phyloP scores from a whole-genome alignment of 805 yeast species.

The Lachancea mirantina region DNA sequence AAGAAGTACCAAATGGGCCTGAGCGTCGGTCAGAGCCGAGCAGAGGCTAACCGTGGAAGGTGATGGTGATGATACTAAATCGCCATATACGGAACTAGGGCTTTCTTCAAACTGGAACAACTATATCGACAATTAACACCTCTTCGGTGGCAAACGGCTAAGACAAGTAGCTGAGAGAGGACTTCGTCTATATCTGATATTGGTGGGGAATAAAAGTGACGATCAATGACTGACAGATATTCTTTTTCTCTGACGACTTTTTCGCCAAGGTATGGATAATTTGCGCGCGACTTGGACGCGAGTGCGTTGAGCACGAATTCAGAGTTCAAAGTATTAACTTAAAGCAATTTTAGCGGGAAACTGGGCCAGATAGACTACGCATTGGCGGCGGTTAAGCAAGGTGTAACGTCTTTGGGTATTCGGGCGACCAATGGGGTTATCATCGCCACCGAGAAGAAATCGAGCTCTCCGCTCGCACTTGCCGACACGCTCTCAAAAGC shows the following conservation, averaged over 20 bases:
- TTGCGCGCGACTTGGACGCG: not conserved
- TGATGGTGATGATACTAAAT: no score
- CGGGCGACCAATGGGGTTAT: conserved; percentile 93
- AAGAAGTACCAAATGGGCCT: conserved; percentile 14
- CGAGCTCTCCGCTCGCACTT: conserved; percentile 70
- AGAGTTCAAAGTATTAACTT: no score
- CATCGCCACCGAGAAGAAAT: conserved; percentile 91
- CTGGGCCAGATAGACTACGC: conserved; percentile 97
- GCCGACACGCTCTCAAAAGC: conserved; percentile 72
- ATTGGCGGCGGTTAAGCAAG: conserved; percentile 92
- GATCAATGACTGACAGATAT: conserved; percentile 90
- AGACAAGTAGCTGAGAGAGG: not conserved
- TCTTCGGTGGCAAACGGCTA: conserved; percentile 13
- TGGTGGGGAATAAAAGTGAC: not conserved
- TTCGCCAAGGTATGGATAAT: conserved; percentile 69
- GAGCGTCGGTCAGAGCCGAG: no score
- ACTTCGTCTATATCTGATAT: not conserved
- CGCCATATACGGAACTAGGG: no score
- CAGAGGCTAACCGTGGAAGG: no score
- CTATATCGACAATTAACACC: not conserved
- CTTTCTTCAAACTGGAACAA: no score
- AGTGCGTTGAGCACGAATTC: no score
- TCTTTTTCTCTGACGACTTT: conserved; percentile 95
- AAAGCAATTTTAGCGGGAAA: conserved; percentile 61
- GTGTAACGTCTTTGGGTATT: conserved; percentile 94